These are phyloP conservation scores for Arabidopsis arenosa DNA, from an alignment of 345 rosid genomes.

Conservation along the genomic window DNA sequence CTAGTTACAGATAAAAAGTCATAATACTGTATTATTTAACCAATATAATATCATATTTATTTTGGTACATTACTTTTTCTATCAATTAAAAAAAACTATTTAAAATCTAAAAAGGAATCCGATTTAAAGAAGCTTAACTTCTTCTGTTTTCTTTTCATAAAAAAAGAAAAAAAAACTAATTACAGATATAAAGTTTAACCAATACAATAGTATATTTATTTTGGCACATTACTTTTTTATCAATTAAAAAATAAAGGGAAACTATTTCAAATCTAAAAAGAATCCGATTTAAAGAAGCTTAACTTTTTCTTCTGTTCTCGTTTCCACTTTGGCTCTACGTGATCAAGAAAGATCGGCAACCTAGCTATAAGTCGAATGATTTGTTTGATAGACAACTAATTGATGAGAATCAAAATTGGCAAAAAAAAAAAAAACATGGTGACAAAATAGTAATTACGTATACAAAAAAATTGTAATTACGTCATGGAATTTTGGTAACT, in stretches of 20 bases:
- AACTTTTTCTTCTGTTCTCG: conserved; percentile 26
- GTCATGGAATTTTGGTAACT: background rate
- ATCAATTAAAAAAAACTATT: background rate
- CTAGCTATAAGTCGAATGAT: background rate
- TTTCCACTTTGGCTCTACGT: conserved; percentile 37
- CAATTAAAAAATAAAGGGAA: background rate
- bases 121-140: conserved; percentile 35
- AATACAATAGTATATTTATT: too few species aligned
- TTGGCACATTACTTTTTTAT: background rate
- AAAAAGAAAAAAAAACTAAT: too few species aligned
- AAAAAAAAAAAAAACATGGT: background rate
- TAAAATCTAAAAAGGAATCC: conserved; percentile 19
- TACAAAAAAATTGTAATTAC: background rate
- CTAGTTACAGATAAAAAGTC: conserved; percentile 33
- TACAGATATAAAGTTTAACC: conserved; percentile 29
- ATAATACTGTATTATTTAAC: background rate
- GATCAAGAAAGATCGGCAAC: conserved; percentile 41
- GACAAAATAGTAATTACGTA: too few species aligned
- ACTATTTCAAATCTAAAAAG: background rate
- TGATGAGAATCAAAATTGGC: background rate
- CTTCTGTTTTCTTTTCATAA: conserved; percentile 21
- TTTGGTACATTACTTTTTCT: background rate
- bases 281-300: conserved; percentile 33
- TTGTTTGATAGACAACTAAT: background rate
- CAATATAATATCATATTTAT: background rate